Evolutionary conservation across 192 early-diverging fungal species (phyloP).

Genomic region (Thoreauomyces humboldtii): DNA sequence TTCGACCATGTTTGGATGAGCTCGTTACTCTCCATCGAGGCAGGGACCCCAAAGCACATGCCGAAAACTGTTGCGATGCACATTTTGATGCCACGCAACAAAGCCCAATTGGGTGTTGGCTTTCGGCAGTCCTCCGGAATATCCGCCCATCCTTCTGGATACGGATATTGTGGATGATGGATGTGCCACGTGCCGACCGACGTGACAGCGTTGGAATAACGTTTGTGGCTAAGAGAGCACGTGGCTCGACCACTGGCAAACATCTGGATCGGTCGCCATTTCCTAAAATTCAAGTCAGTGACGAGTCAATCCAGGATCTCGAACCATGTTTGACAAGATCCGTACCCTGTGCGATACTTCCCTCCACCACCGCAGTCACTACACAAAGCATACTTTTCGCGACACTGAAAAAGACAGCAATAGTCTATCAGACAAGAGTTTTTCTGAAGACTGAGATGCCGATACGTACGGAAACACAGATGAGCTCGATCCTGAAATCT

Average conservation of each 20-base stretch:
- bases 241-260: background rate
- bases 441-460: too few species aligned
- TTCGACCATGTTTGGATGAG: background rate
- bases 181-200: background rate
- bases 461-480: background rate
- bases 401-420: too few species aligned
- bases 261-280: constrained; percentile 7
- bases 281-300: too few species aligned
- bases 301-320: too few species aligned
- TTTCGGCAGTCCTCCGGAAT: background rate
- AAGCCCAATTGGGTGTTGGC: background rate
- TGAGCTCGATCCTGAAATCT: background rate
- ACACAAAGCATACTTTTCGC: background rate
- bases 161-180: background rate
- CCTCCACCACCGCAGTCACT: background rate
- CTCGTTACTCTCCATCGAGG: background rate
- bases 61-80: background rate
- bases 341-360: constrained; percentile 2
- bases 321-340: too few species aligned
- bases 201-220: background rate
- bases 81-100: background rate
- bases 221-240: background rate
- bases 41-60: background rate
- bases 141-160: background rate
- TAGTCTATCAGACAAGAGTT: too few species aligned